These are phyloP conservation scores for Vitis hybrid DNA, from an alignment of 177 flowering plant genomes.

Conservation along the genomic window DNA sequence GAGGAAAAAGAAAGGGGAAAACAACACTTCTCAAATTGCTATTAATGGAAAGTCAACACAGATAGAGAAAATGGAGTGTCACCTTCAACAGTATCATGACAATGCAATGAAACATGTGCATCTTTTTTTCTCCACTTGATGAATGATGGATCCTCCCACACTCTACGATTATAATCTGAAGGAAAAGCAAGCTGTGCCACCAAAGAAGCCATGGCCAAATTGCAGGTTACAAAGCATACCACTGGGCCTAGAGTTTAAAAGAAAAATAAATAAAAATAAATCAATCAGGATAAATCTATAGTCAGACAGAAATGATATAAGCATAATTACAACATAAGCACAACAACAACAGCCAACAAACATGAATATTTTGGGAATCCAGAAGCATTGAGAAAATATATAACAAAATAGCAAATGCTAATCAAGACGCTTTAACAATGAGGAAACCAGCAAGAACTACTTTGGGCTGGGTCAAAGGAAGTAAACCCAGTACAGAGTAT, in stretches of 20 bases:
- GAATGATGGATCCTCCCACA: conserved; percentile 84
- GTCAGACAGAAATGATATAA: too few relatives aligned
- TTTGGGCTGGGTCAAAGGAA: neutral
- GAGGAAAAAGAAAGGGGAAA: neutral
- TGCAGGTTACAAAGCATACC: neutral
- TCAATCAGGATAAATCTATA: too few relatives aligned
- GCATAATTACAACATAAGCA: neutral
- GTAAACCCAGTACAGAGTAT: too few relatives aligned
- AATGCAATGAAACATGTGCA: conserved; percentile 73
- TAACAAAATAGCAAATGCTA: neutral
- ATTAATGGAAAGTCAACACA: neutral
- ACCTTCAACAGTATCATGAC: conserved; percentile 93
- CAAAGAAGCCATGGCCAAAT: conserved; percentile 37
- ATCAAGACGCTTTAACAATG: too few relatives aligned
- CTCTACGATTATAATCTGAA: conserved; percentile 39
- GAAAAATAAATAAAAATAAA: too few relatives aligned
- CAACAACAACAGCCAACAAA: neutral
- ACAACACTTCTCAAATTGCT: neutral
- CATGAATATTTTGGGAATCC: neutral
- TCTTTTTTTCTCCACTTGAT: conserved; percentile 91
- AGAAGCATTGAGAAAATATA: neutral
- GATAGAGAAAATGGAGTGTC: neutral
- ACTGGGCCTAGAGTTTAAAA: neutral
- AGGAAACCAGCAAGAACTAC: too few relatives aligned
- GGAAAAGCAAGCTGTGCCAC: conserved; percentile 33